phyloP scores from a whole-genome alignment of 2,329 filamentous ascomycete genomes.

The Botrytis hyacinthi region DNA sequence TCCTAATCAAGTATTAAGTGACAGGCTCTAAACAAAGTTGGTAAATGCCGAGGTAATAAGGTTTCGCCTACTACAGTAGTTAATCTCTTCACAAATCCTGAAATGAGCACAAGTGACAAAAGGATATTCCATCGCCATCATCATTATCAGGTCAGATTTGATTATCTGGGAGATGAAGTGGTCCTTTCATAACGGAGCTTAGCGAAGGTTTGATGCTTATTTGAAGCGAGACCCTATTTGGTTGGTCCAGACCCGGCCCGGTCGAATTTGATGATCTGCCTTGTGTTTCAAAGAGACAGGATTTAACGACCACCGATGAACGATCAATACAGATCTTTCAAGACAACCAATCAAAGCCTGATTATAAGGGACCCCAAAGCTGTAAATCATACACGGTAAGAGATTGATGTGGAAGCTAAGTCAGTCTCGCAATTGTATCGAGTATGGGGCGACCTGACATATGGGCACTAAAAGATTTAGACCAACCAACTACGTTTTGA shows the following conservation, averaged over 20 bases:
- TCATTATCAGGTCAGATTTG: conserved; percentile 15
- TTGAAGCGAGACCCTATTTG: conserved; percentile 17
- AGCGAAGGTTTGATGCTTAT: conserved; percentile 22
- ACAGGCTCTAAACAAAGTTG: background rate
- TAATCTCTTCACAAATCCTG: conserved; percentile 10
- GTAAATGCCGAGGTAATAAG: background rate
- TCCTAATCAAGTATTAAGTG: background rate
- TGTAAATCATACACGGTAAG: conserved; percentile 7
- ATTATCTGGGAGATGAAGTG: conserved; percentile 26
- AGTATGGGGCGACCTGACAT: conserved; percentile 13
- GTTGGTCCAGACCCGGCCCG: conserved; percentile 22
- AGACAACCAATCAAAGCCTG: conserved; percentile 20
- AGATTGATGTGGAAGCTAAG: conserved; percentile 6
- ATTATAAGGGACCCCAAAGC: background rate
- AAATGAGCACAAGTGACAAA: conserved; percentile 6
- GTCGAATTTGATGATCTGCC: conserved; percentile 20
- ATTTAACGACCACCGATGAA: conserved; percentile 27
- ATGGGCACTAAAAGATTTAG: conserved; percentile 5
- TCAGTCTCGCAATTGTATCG: conserved; percentile 11
- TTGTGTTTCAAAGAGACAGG: conserved; percentile 29
- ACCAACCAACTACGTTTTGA: conserved; percentile 4
- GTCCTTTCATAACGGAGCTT: conserved; percentile 31
- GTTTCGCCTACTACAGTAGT: conserved; percentile 3
- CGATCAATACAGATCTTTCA: conserved; percentile 24
- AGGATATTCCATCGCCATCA: conserved; percentile 10